Evolutionary conservation across 257 asterid genomes (phyloP).

Genomic region (Solanum pinnatisectum): DNA sequence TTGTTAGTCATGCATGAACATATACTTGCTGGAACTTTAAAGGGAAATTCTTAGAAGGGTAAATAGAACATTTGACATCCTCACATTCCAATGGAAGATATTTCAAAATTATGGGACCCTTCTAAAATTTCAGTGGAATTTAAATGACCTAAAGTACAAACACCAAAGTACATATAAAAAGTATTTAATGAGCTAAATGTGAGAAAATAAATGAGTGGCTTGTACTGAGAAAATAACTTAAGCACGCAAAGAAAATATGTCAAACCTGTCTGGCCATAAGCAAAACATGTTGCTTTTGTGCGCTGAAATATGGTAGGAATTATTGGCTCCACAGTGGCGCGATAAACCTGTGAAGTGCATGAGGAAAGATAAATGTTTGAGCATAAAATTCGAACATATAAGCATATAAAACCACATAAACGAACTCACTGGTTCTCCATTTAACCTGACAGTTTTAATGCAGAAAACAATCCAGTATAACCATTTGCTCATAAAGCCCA

Average conservation of each 20-base stretch:
- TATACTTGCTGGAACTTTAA: not conserved
- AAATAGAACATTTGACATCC: not conserved
- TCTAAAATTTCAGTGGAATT: not conserved
- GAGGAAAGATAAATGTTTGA: not conserved
- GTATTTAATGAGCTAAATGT: not conserved
- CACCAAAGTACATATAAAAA: not conserved
- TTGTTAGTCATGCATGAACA: not conserved
- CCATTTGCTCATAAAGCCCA: not conserved
- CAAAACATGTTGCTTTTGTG: slow-evolving; percentile 97
- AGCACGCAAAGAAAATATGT: not conserved
- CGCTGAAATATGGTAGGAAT: slow-evolving; percentile 96
- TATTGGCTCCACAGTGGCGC: slow-evolving; percentile 92
- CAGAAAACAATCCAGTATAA: not conserved
- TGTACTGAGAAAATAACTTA: not conserved
- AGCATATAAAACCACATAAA: not conserved
- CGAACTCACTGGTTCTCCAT: not conserved
- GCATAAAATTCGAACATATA: not conserved
- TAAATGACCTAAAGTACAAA: not conserved
- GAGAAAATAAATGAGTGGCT: not conserved
- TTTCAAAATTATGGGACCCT: not conserved
- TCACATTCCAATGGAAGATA: not conserved
- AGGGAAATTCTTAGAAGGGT: not conserved
- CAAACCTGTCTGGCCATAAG: slow-evolving; percentile 99
- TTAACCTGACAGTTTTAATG: not conserved
- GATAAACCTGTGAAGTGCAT: slow-evolving; percentile 59